These are phyloP conservation scores for Exophiala mesophila DNA, from an alignment of 2,329 filamentous ascomycete genomes.

Conservation along the genomic window DNA sequence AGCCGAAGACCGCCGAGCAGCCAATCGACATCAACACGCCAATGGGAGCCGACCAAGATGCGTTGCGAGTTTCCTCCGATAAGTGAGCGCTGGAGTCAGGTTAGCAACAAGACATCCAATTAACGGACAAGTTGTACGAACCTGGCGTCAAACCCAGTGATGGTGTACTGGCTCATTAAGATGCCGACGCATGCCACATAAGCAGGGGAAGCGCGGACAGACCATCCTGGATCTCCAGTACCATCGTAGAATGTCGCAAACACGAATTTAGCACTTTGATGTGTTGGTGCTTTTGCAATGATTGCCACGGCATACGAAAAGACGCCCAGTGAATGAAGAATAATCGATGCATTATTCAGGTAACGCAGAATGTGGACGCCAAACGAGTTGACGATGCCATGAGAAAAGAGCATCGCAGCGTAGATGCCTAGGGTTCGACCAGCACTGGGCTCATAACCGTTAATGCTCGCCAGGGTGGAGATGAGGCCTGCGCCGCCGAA, in stretches of 20 bases:
- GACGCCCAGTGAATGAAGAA: constrained; percentile 52
- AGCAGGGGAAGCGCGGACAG: constrained; percentile 47
- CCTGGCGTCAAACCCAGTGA: constrained; percentile 35
- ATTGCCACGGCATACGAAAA: constrained; percentile 52
- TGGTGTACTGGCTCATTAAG: constrained; percentile 52
- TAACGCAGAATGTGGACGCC: constrained; percentile 49
- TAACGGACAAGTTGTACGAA: not conserved
- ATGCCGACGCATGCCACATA: constrained; percentile 53
- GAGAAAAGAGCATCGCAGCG: constrained; percentile 42
- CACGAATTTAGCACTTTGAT: constrained; percentile 53
- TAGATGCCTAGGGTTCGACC: constrained; percentile 55
- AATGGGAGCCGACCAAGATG: constrained; percentile 54
- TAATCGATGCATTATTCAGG: constrained; percentile 54
- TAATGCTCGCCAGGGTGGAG: constrained; percentile 43
- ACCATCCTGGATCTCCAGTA: constrained; percentile 52
- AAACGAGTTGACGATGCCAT: constrained; percentile 32
- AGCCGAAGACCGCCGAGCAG: constrained; percentile 54
- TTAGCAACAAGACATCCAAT: not conserved
- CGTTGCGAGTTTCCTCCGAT: constrained; percentile 54
- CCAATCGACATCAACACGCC: constrained; percentile 55
- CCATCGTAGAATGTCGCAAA: constrained; percentile 52
- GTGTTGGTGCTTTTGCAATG: constrained; percentile 53
- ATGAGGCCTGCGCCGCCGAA: constrained; percentile 46
- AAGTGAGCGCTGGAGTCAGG: constrained; percentile 44
- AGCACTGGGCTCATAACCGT: constrained; percentile 42